These are phyloP conservation scores for Kwoniella europaea DNA, from an alignment of 768 basidiomycete genomes.

Conservation along the genomic window DNA sequence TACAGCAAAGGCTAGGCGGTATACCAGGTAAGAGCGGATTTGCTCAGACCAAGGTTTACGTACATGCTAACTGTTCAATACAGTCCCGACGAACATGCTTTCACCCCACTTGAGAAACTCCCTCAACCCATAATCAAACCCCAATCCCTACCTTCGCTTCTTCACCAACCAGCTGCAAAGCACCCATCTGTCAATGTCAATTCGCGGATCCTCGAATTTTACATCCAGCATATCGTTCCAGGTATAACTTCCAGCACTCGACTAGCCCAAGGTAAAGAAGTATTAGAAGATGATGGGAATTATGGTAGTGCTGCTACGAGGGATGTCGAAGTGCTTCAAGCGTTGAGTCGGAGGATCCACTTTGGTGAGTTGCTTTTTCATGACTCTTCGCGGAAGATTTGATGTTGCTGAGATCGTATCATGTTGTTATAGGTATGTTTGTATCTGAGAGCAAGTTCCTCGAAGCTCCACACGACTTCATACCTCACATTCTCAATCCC, in stretches of 20 bases:
- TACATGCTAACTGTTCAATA: background rate
- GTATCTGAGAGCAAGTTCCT: conserved; percentile 97
- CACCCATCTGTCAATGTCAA: conserved; percentile 72
- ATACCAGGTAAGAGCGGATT: conserved; percentile 72
- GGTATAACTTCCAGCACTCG: conserved; percentile 68
- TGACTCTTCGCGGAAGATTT: background rate
- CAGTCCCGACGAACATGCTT: conserved; percentile 98
- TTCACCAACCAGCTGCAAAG: conserved; percentile 63
- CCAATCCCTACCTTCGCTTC: conserved; percentile 78
- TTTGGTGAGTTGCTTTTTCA: conserved; percentile 69
- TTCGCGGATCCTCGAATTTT: conserved; percentile 82
- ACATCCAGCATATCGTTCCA: conserved; percentile 84
- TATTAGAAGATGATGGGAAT: conserved; percentile 86
- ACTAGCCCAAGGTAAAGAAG: conserved; percentile 66
- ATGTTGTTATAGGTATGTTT: conserved; percentile 77
- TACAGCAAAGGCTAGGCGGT: conserved; percentile 88
- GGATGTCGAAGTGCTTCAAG: conserved; percentile 94
- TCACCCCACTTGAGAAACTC: conserved; percentile 71
- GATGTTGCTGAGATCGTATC: no score
- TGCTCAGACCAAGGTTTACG: background rate
- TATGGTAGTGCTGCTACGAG: conserved; percentile 94
- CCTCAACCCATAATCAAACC: conserved; percentile 69
- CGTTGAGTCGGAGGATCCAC: conserved; percentile 97
- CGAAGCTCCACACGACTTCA: conserved; percentile 80
- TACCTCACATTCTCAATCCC: conserved; percentile 84